Conservation (phyloP, 2,329 filamentous ascomycete species). For the Trichoderma oligosporum region DNA sequence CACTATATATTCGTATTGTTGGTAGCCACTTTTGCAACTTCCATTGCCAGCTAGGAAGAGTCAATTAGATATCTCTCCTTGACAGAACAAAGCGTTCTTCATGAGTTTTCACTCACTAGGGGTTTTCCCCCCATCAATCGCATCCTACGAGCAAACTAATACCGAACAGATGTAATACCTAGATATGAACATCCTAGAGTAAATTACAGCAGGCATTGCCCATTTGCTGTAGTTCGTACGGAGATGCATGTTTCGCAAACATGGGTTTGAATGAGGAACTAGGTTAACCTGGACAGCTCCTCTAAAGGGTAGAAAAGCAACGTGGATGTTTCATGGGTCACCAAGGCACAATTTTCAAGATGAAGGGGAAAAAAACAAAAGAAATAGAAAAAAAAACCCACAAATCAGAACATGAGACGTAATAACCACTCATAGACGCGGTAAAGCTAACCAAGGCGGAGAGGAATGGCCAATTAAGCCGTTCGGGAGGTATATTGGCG, state of each 20-base stretch:
- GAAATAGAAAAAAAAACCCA: not conserved
- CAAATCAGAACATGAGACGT: not conserved
- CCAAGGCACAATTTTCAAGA: slow-evolving; percentile 1
- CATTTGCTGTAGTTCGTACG: not conserved
- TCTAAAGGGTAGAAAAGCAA: not conserved
- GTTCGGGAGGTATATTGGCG: not conserved
- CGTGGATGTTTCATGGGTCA: not conserved
- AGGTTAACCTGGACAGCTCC: not conserved
- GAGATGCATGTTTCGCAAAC: not conserved
- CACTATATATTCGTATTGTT: no score
- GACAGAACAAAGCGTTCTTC: not conserved
- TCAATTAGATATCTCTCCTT: no score
- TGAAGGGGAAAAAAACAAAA: not conserved
- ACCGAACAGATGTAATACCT: no score
- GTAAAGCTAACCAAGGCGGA: not conserved
- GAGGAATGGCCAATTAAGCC: slow-evolving; percentile 3
- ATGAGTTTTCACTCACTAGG: no score
- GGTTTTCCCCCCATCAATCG: not conserved
- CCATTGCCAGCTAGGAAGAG: no score
- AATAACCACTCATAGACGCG: not conserved
- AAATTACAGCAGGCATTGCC: not conserved
- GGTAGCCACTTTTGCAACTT: no score
- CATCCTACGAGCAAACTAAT: no score
- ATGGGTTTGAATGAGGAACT: not conserved
- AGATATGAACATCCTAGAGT: not conserved